Conservation (phyloP, 192 early-diverging fungal species). For the Coemansia sp. region DNA sequence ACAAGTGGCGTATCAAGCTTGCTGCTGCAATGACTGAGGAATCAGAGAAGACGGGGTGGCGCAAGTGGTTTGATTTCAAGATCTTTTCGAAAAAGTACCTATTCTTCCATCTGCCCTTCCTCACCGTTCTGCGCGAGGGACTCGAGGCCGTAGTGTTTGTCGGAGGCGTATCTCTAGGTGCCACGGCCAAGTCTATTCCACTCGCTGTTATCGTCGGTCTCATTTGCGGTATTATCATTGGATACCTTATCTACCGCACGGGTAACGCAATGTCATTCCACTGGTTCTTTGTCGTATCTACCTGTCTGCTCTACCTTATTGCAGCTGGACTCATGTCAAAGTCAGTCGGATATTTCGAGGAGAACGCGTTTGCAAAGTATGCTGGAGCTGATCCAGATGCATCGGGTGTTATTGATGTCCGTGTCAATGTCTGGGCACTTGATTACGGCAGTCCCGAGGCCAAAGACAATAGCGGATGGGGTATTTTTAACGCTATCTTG, state of each 20-base stretch:
- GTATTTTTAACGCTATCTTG: slow-evolving; percentile 73
- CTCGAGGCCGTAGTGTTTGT: slow-evolving; percentile 91
- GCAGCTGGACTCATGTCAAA: slow-evolving; percentile 80
- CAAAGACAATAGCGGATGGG: slow-evolving; percentile 59
- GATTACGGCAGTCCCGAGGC: slow-evolving; percentile 68
- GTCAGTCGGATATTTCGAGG: slow-evolving; percentile 68
- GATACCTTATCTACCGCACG: slow-evolving; percentile 74
- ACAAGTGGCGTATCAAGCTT: slow-evolving; percentile 77
- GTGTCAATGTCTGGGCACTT: slow-evolving; percentile 63
- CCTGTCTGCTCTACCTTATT: slow-evolving; percentile 76
- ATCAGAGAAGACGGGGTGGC: slow-evolving; percentile 40
- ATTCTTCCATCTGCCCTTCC: slow-evolving; percentile 82
- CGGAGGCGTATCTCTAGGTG: slow-evolving; percentile 76
- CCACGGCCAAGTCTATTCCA: slow-evolving; percentile 71
- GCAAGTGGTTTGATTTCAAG: slow-evolving; percentile 36
- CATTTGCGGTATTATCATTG: slow-evolving; percentile 67
- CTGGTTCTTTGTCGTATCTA: slow-evolving; percentile 78
- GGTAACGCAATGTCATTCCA: slow-evolving; percentile 71
- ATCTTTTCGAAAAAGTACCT: slow-evolving; percentile 61
- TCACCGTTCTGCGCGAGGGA: slow-evolving; percentile 86
- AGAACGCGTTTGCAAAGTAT: slow-evolving; percentile 66
- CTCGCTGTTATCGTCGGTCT: slow-evolving; percentile 78
- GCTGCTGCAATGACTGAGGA: slow-evolving; percentile 50
- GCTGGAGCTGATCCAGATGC: slow-evolving; percentile 71
- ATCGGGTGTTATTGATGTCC: slow-evolving; percentile 59